Percentiles rank a stretch among this genome's conserved stretches.
Evolutionary conservation across 2,329 filamentous ascomycete species (phyloP).

Genomic region (Lasiodiplodia citricola): DNA sequence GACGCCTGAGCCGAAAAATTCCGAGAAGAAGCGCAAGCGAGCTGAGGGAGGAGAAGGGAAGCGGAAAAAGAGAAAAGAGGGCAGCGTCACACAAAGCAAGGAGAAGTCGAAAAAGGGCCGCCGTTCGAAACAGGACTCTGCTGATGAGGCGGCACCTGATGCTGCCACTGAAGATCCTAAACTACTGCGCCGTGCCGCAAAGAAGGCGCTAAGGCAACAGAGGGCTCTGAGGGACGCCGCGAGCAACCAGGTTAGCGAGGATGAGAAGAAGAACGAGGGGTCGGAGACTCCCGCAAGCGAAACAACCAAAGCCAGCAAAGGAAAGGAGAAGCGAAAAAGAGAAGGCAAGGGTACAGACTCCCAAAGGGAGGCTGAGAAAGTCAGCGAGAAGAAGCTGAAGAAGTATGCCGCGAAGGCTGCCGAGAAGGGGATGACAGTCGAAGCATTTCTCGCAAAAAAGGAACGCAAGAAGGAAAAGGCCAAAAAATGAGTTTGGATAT

Average conservation of each 20-base stretch:
- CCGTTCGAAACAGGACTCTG: constrained; percentile 28
- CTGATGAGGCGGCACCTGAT: constrained; percentile 28
- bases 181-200: constrained; percentile 26
- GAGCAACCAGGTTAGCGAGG: constrained; percentile 14
- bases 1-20: not conserved
- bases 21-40: constrained; percentile 38
- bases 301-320: not conserved
- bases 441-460: constrained; percentile 46
- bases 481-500: constrained; percentile 5
- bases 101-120: constrained; percentile 23
- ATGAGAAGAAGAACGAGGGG: constrained; percentile 21
- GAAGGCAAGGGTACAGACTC: constrained; percentile 28
- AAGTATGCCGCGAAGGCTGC: constrained; percentile 25
- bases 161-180: constrained; percentile 30
- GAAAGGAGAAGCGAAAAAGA: constrained; percentile 33
- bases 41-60: constrained; percentile 27
- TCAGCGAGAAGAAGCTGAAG: constrained; percentile 2
- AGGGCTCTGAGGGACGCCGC: constrained; percentile 26
- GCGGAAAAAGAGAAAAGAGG: constrained; percentile 32
- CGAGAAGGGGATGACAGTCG: constrained; percentile 45
- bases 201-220: constrained; percentile 27
- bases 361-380: not conserved
- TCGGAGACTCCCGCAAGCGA: not conserved
- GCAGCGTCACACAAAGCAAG: constrained; percentile 5
- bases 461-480: constrained; percentile 19